phyloP scores from a whole-genome alignment of 129 eudicot species.

The Scalesia atractyloides region DNA sequence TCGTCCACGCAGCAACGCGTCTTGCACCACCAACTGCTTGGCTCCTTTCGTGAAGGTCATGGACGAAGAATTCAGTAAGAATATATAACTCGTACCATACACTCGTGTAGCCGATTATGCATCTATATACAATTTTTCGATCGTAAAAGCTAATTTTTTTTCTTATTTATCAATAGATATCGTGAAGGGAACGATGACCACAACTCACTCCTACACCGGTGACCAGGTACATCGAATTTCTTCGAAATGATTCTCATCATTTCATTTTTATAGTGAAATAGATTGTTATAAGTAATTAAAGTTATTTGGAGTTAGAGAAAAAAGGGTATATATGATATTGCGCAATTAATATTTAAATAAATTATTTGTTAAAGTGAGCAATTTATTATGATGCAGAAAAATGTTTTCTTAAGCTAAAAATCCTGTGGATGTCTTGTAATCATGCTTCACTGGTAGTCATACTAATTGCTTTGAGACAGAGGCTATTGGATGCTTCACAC shows the following conservation, averaged over 20 bases:
- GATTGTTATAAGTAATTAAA: no score
- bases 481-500: conserved; percentile 96
- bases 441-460: not conserved
- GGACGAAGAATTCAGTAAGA: conserved; percentile 85
- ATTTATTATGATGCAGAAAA: not conserved
- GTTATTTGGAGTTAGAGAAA: no score
- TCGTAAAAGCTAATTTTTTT: not conserved
- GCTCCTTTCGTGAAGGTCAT: conserved; percentile 94
- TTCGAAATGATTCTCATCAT: not conserved
- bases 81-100: not conserved
- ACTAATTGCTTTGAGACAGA: conserved; percentile 41
- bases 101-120: not conserved
- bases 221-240: conserved; percentile 59
- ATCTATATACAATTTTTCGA: not conserved
- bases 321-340: not conserved
- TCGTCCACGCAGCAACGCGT: conserved; percentile 72
- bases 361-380: not conserved
- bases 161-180: conserved; percentile 46
- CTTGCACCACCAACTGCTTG: conserved; percentile 98
- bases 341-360: not conserved
- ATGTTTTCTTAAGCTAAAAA: not conserved
- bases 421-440: not conserved
- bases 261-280: no score
- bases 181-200: conserved; percentile 98
- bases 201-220: conserved; percentile 98